Conservation (phyloP, 192 early-diverging fungal species). For the Coemansia sp. region DNA sequence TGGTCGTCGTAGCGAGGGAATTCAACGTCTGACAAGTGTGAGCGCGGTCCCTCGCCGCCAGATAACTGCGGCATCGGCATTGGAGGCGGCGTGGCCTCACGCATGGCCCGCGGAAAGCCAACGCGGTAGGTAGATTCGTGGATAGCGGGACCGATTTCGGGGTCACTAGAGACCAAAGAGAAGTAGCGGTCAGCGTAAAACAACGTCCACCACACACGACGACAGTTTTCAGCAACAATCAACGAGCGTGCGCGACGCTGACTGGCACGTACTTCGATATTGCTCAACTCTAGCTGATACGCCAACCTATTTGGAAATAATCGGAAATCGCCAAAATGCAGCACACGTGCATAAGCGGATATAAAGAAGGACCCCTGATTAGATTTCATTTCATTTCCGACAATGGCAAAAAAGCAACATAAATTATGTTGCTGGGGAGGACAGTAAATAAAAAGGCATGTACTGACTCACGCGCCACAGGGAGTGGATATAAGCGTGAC, state of each 20-base stretch:
- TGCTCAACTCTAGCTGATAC: conserved; percentile 54
- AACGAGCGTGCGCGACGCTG: conserved; percentile 55
- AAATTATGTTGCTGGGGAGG: too few species aligned
- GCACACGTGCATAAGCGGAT: background rate
- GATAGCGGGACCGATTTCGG: conserved; percentile 45
- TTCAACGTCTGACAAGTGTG: conserved; percentile 22
- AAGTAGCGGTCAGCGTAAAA: conserved; percentile 57
- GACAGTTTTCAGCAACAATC: conserved; percentile 59
- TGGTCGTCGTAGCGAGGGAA: conserved; percentile 57
- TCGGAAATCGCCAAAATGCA: background rate
- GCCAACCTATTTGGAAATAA: conserved; percentile 30
- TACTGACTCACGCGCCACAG: background rate
- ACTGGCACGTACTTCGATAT: conserved; percentile 54
- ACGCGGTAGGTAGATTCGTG: conserved; percentile 55
- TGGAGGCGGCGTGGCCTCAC: conserved; percentile 53
- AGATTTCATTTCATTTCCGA: conserved; percentile 6
- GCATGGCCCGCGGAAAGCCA: conserved; percentile 55
- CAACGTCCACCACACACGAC: conserved; percentile 57
- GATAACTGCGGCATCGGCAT: background rate
- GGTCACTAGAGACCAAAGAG: conserved; percentile 50
- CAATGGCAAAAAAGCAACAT: background rate
- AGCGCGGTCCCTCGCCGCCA: background rate
- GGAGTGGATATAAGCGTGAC: background rate
- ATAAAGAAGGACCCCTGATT: background rate
- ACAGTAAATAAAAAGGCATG: background rate